A percentile compares a stretch with the other conserved stretches of the same genome.
Conservation (phyloP, 1,284 basidiomycete species). For the Sporisorium graminicola region DNA sequence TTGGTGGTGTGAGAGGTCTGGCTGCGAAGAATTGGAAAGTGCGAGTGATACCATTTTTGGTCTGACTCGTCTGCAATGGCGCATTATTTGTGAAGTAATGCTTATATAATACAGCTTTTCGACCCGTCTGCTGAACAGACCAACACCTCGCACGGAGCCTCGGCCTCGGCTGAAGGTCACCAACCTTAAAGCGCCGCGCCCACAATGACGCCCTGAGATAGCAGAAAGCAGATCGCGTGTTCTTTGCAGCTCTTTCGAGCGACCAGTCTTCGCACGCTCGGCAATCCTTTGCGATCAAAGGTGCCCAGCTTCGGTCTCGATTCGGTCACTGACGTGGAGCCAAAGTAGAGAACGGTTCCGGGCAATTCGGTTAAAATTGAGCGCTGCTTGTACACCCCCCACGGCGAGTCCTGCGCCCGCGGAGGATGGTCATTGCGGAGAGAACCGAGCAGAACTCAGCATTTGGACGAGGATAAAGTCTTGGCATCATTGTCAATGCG, state of each 20-base stretch:
- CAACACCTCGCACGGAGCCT: background rate
- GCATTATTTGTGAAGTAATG: conserved; percentile 9
- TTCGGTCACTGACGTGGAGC: conserved; percentile 9
- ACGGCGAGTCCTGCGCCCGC: background rate
- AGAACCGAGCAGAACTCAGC: background rate
- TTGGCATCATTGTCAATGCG: conserved; percentile 8
- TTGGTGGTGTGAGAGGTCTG: background rate
- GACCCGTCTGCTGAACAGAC: background rate
- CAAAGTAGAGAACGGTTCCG: too few relatives aligned
- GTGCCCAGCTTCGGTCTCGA: background rate
- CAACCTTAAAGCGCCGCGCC: too few relatives aligned
- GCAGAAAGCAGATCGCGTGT: background rate
- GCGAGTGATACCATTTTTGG: background rate
- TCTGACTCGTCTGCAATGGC: conserved; percentile 18
- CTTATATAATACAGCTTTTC: conserved; percentile 8
- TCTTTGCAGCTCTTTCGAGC: background rate
- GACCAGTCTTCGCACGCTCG: background rate
- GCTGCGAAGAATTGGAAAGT: conserved; percentile 5
- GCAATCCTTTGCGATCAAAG: too few relatives aligned
- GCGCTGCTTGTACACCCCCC: background rate
- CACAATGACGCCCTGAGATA: background rate
- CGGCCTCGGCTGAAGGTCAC: background rate
- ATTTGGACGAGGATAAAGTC: background rate
- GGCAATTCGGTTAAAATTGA: background rate
- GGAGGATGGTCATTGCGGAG: conserved; percentile 1